Evolutionary conservation across 306 rosid genomes (phyloP), one percentile per base, ranked within the genome.

Genomic region (Dryas alaskensis): DNA sequence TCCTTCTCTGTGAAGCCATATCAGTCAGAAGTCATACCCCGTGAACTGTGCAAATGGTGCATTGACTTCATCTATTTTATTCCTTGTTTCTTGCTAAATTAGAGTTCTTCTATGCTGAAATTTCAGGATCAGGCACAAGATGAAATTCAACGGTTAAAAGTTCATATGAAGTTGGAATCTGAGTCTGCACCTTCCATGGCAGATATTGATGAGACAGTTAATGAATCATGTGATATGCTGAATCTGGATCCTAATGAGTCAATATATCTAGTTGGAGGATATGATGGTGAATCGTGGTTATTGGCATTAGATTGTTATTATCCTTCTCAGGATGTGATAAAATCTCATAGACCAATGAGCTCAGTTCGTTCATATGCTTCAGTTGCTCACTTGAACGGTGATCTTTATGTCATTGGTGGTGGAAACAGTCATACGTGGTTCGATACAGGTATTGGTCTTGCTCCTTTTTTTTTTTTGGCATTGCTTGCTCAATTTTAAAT

Each of bases 261-360:
- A 58, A 76, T 94, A 42, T 89, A 73, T 79, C 73, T 94, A 71
- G 78, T 86, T 17, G 97, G 97, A 73, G 96, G 99, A 65, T 88
- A 17, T 67, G 80, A 88, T 74, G 90, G 97, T 70, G 74, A 78
- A 74, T 83, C 91, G 39, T 81, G 79, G 74, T 74, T 88, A 57
- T 82, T 84, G n/a, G 39, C 79, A 27, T 79, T 89, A 77, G 94
- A 88, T 74, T 50, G 81, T 70, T 94, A 86, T 72, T 73, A 75
- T 60, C 92, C 93, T 74, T 88, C 75, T 45, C 51, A 14, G 10
- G 80, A 87, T 76, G 69, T 76, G 76, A 83, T 81, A 25, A 86
- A 85, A 76, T 78, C 83, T 75, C 75, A 77, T 12, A 65, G 67
- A 75, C 76, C 88, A 43, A 74, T 84, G 83, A 85, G 70, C 67